These are phyloP conservation scores for Paecilomyces dactylethromorphus DNA, from an alignment of 2,329 filamentous ascomycete genomes.

Conservation along the genomic window DNA sequence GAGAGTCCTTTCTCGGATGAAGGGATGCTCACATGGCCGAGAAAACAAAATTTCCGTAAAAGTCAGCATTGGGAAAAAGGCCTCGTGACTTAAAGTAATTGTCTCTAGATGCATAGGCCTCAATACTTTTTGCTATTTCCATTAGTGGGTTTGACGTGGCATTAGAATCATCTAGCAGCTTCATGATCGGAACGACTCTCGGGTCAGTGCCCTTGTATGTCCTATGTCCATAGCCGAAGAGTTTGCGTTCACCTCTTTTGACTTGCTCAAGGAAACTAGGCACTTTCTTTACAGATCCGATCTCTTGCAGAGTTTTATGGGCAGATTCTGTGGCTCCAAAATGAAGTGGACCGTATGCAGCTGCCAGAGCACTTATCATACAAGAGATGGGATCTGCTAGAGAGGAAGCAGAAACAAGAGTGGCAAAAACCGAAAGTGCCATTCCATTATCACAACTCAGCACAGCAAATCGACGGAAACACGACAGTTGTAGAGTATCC, in stretches of 20 bases:
- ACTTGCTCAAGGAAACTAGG: constrained; percentile 21
- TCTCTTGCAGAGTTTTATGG: constrained; percentile 33
- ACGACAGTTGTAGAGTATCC: constrained; percentile 39
- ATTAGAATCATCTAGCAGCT: constrained; percentile 17
- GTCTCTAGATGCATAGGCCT: constrained; percentile 16
- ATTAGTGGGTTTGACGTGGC: constrained; percentile 9
- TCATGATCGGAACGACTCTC: constrained; percentile 17
- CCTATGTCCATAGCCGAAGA: constrained; percentile 27
- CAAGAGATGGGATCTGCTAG: constrained; percentile 51
- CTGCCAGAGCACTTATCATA: constrained; percentile 47
- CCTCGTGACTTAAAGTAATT: constrained; percentile 21
- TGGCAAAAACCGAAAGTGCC: constrained; percentile 51
- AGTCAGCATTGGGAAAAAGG: constrained; percentile 39
- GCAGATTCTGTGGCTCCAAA: constrained; percentile 55
- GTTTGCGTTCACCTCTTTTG: constrained; percentile 17
- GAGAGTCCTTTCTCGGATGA: not conserved
- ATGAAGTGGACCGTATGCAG: constrained; percentile 53
- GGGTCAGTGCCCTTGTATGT: constrained; percentile 24
- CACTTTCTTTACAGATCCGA: constrained; percentile 19
- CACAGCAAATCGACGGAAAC: constrained; percentile 49
- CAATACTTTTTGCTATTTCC: constrained; percentile 21
- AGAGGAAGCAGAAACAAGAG: constrained; percentile 51
- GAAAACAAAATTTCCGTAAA: constrained; percentile 40
- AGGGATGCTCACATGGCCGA: constrained; percentile 28
- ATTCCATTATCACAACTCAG: constrained; percentile 56